Percentiles rank a stretch among this genome's conserved stretches.
These are phyloP conservation scores for Pezicula rhizophila DNA, from an alignment of 2,329 filamentous ascomycete species.

Conservation along the genomic window DNA sequence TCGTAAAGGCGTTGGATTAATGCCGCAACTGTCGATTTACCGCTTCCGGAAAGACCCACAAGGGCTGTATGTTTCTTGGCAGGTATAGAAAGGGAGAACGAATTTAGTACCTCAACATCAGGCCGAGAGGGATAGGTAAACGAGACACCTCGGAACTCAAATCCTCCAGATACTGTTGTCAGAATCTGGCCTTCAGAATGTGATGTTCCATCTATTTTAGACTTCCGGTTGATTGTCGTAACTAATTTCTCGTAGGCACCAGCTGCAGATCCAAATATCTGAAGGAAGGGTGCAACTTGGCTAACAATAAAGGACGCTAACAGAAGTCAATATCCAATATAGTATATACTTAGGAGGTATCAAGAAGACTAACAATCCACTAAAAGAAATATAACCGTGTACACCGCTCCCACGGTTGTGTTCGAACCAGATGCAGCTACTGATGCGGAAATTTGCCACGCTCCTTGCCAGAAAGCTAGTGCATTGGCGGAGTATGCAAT, in stretches of 20 bases:
- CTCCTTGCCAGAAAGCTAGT: slow-evolving; percentile 53
- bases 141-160: slow-evolving; percentile 76
- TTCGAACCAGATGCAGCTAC: slow-evolving; percentile 7
- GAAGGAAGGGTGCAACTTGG: slow-evolving; percentile 43
- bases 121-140: slow-evolving; percentile 93
- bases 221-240: slow-evolving; percentile 32
- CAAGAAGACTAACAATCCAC: slow-evolving; percentile 36
- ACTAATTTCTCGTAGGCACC: slow-evolving; percentile 24
- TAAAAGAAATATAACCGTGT: slow-evolving; percentile 47
- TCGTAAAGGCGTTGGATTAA: slow-evolving; percentile 95
- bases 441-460: slow-evolving; percentile 38
- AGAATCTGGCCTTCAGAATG: slow-evolving; percentile 1
- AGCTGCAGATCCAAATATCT: slow-evolving; percentile 35
- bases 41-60: slow-evolving; percentile 88
- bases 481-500: slow-evolving; percentile 51
- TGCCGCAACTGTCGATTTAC: slow-evolving; percentile 91
- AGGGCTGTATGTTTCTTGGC: slow-evolving; percentile 92
- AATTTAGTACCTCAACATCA: slow-evolving; percentile 82
- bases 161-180: slow-evolving; percentile 47
- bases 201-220: slow-evolving; percentile 5
- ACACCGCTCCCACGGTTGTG: slow-evolving; percentile 30
- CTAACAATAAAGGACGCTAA: slow-evolving; percentile 36
- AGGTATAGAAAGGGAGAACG: slow-evolving; percentile 72
- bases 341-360: neutral
- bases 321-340: neutral